These are phyloP conservation scores for Saccharomyces kudriavzevii DNA, from an alignment of 805 yeast genomes.

Conservation along the genomic window DNA sequence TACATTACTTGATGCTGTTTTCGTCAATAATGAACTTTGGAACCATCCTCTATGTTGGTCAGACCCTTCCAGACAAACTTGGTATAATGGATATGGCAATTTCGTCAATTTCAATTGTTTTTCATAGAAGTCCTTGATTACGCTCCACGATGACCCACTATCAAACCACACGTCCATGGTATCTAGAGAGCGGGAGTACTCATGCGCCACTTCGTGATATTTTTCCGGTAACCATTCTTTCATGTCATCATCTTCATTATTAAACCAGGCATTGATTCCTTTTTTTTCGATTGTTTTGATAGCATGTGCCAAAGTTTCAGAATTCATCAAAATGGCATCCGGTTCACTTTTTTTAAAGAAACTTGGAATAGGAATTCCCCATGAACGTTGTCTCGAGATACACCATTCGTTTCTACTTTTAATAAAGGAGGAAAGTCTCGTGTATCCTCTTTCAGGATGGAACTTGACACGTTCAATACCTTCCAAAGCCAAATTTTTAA, in stretches of 20 bases:
- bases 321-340: conserved; percentile 56
- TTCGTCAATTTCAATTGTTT: conserved; percentile 27
- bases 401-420: conserved; percentile 90
- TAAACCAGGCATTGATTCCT: conserved; percentile 83
- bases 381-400: conserved; percentile 86
- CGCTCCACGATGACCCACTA: conserved; percentile 85
- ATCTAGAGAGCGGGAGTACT: conserved; percentile 63
- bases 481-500: conserved; percentile 53
- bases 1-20: conserved; percentile 40
- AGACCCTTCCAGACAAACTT: conserved; percentile 90
- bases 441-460: conserved; percentile 63
- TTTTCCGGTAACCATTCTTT: conserved; percentile 62
- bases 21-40: conserved; percentile 83
- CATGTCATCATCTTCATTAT: conserved; percentile 37
- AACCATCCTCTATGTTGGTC: conserved; percentile 99
- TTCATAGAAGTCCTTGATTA: conserved; percentile 29
- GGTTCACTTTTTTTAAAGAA: conserved; percentile 48
- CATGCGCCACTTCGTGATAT: conserved; percentile 34
- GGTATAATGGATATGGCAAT: conserved; percentile 51
- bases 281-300: conserved; percentile 45
- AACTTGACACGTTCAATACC: conserved; percentile 61
- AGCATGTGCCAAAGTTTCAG: conserved; percentile 47
- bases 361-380: conserved; percentile 98
- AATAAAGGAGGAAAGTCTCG: conserved; percentile 65
- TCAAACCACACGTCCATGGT: conserved; percentile 99